phyloP scores from a whole-genome alignment of 345 rosid genomes.

The Syzygium aromaticum region DNA sequence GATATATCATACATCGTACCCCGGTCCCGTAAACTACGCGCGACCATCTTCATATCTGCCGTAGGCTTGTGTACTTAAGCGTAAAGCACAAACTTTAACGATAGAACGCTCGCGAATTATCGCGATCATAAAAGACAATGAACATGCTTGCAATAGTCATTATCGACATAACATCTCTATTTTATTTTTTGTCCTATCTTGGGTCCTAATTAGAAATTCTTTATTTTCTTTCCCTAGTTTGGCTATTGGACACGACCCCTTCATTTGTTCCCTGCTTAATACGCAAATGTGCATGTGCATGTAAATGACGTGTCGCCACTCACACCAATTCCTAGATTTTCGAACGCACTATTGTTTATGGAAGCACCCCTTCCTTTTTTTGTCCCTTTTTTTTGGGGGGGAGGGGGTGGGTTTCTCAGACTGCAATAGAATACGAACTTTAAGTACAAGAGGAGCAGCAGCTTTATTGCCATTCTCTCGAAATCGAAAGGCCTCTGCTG shows the following conservation, averaged over 20 bases:
- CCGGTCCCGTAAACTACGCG: background rate
- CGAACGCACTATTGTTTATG: background rate
- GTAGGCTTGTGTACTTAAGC: background rate
- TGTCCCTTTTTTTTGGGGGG: accelerated
- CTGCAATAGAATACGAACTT: background rate
- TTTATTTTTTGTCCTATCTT: accelerated
- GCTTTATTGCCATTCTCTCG: background rate
- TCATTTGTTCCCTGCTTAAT: background rate
- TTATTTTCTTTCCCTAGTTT: background rate
- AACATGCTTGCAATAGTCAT: background rate
- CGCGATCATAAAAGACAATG: background rate
- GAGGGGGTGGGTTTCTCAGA: background rate
- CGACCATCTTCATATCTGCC: background rate
- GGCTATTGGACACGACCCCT: background rate
- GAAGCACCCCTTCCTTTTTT: background rate
- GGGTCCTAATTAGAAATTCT: background rate
- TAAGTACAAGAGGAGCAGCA: background rate
- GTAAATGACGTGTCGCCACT: background rate
- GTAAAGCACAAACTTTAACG: too few relatives aligned
- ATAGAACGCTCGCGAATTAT: too few relatives aligned
- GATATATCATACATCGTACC: background rate
- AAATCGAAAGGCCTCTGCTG: background rate
- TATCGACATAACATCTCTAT: background rate
- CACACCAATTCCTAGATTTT: background rate
- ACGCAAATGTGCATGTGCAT: background rate